Conservation (phyloP, 495 filamentous ascomycete species). For the Neohortaea acidophila region DNA sequence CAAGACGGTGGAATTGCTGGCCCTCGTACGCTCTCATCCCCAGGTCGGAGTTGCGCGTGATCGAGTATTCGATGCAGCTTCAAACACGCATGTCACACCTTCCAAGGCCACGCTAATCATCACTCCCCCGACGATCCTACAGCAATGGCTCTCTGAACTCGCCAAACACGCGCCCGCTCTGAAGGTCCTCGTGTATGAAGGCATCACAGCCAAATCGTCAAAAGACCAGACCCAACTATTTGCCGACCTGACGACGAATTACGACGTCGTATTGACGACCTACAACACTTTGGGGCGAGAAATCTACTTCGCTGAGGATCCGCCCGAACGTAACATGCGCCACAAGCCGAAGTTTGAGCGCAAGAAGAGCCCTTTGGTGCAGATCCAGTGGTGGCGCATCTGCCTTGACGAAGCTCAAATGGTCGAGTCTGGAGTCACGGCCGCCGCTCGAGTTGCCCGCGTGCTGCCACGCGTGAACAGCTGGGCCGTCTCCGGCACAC, state of each 20-base stretch:
- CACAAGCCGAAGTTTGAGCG: slow-evolving; percentile 50
- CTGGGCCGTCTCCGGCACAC: slow-evolving; percentile 90
- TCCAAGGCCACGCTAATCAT: slow-evolving; percentile 71
- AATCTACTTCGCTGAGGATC: slow-evolving; percentile 54
- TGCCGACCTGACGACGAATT: slow-evolving; percentile 31
- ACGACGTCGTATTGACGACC: slow-evolving; percentile 77
- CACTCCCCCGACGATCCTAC: slow-evolving; percentile 60
- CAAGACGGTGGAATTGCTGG: slow-evolving; percentile 82
- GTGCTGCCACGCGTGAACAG: slow-evolving; percentile 69
- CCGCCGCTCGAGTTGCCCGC: slow-evolving; percentile 64
- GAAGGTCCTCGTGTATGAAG: slow-evolving; percentile 32
- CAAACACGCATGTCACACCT: slow-evolving; percentile 26
- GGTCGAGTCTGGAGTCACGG: slow-evolving; percentile 74
- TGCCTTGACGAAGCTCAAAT: slow-evolving; percentile 94
- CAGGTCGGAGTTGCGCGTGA: slow-evolving; percentile 21
- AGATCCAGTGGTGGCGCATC: slow-evolving; percentile 80
- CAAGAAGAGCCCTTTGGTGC: slow-evolving; percentile 56
- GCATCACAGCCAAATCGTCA: slow-evolving; percentile 22
- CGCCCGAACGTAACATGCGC: slow-evolving; percentile 51
- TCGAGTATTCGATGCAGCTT: slow-evolving; percentile 20
- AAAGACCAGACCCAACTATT: slow-evolving; percentile 31
- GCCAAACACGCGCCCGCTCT: slow-evolving; percentile 48
- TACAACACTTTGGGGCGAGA: slow-evolving; percentile 66
- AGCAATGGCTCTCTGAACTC: slow-evolving; percentile 81
- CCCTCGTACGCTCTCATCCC: slow-evolving; percentile 51